phyloP scores from a whole-genome alignment of 2,329 filamentous ascomycete genomes.

The Beauveria asiatica region DNA sequence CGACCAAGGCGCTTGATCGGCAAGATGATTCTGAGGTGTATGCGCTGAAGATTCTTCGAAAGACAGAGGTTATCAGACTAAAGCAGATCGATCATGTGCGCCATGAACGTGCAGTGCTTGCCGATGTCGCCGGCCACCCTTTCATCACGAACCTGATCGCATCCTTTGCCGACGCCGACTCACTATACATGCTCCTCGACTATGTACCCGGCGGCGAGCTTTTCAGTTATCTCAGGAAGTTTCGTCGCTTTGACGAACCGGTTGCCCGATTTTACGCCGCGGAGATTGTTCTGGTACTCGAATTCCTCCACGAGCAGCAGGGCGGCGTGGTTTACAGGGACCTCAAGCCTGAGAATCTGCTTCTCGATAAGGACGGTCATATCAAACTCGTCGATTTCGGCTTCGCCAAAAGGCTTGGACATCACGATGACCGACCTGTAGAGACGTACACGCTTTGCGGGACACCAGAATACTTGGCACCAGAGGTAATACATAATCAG shows the following conservation, averaged over 20 bases:
- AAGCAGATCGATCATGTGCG: slow-evolving; percentile 84
- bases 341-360: slow-evolving; percentile 74
- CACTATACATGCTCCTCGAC: slow-evolving; percentile 74
- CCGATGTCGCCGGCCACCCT: slow-evolving; percentile 69
- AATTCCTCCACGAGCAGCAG: slow-evolving; percentile 71
- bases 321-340: slow-evolving; percentile 73
- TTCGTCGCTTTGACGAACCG: slow-evolving; percentile 69
- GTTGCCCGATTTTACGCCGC: slow-evolving; percentile 76
- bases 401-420: slow-evolving; percentile 70
- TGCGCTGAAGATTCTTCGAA: slow-evolving; percentile 71
- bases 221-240: slow-evolving; percentile 72
- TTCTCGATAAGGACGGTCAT: slow-evolving; percentile 69
- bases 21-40: slow-evolving; percentile 48
- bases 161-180: slow-evolving; percentile 72
- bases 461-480: slow-evolving; percentile 75
- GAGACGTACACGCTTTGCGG: slow-evolving; percentile 81
- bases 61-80: slow-evolving; percentile 65
- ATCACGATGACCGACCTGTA: slow-evolving; percentile 37
- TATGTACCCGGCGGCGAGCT: slow-evolving; percentile 79
- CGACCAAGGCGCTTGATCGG: slow-evolving; percentile 27
- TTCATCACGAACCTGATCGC: slow-evolving; percentile 75
- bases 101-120: slow-evolving; percentile 71
- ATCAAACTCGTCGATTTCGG: slow-evolving; percentile 80
- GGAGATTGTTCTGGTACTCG: slow-evolving; percentile 73
- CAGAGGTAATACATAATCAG: slow-evolving; percentile 78